Percentiles rank a stretch among this genome's conserved stretches.
These are phyloP conservation scores for Lipomyces yamanashiensis DNA, from an alignment of 805 yeast genomes.

Conservation along the genomic window DNA sequence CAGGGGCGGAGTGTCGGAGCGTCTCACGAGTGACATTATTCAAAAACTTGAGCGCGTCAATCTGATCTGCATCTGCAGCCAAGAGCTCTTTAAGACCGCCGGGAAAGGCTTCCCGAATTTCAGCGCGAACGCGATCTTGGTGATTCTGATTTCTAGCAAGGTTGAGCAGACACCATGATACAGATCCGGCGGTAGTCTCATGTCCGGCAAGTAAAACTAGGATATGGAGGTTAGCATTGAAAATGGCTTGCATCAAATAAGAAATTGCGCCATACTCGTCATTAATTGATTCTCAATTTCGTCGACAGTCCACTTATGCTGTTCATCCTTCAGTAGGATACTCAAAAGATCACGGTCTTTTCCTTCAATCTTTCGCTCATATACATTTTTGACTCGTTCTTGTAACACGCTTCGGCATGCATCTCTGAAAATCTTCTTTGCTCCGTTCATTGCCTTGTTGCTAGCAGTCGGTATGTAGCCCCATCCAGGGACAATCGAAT, in stretches of 20 bases:
- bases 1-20: constrained; percentile 22
- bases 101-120: constrained; percentile 27
- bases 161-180: constrained; percentile 18
- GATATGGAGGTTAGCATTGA: background rate
- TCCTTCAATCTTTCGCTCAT: constrained; percentile 19
- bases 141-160: constrained; percentile 23
- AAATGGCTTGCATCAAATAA: background rate
- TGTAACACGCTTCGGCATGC: constrained; percentile 14
- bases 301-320: constrained; percentile 27
- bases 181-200: constrained; percentile 32
- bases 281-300: constrained; percentile 32
- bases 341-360: constrained; percentile 31
- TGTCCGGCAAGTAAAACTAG: constrained; percentile 33
- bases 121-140: constrained; percentile 28
- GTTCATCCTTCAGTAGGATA: constrained; percentile 20
- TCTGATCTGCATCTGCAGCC: constrained; percentile 8
- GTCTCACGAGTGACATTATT: constrained; percentile 28
- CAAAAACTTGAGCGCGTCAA: constrained; percentile 23
- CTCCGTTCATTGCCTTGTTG: constrained; percentile 17
- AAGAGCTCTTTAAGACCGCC: constrained; percentile 18
- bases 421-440: constrained; percentile 20
- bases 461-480: constrained; percentile 18
- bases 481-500: constrained; percentile 30
- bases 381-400: constrained; percentile 14
- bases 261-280: constrained; percentile 17